phyloP scores from a whole-genome alignment of 2,329 filamentous ascomycete species.

The Stagonosporopsis cucurbitacearum region DNA sequence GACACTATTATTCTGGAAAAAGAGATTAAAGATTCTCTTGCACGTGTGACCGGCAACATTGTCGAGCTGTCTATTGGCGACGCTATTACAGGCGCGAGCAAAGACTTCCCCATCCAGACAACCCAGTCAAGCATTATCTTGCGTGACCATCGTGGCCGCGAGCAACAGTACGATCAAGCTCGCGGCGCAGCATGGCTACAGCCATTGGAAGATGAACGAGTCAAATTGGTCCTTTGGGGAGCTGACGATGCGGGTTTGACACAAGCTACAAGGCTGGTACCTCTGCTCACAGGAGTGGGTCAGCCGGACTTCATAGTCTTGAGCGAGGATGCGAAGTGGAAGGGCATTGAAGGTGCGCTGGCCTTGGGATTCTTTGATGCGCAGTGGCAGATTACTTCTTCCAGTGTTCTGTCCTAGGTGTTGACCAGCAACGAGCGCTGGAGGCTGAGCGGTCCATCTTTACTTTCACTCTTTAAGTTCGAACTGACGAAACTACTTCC shows the following conservation, averaged over 20 bases:
- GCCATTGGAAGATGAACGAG: conserved; percentile 54
- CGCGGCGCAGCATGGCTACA: conserved; percentile 61
- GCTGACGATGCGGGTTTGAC: conserved; percentile 54
- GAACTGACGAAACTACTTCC: not conserved
- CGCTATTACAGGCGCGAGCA: conserved; percentile 26
- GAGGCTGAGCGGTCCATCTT: not conserved
- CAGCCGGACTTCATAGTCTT: conserved; percentile 65
- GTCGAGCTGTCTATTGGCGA: conserved; percentile 50
- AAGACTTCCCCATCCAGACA: conserved; percentile 43
- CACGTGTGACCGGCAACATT: conserved; percentile 51
- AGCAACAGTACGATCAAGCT: conserved; percentile 35
- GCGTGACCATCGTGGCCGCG: conserved; percentile 27
- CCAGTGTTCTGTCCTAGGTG: conserved; percentile 48
- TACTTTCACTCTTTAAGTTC: conserved; percentile 5
- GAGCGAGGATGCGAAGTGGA: conserved; percentile 55
- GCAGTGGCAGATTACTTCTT: conserved; percentile 58
- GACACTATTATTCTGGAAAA: conserved; percentile 53
- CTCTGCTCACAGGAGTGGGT: conserved; percentile 62
- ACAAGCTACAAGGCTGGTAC: conserved; percentile 60
- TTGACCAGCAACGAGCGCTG: not conserved
- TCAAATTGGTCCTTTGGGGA: conserved; percentile 66
- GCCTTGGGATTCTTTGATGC: conserved; percentile 64
- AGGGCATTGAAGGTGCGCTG: conserved; percentile 59
- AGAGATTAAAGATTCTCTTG: not conserved
- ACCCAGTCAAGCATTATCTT: conserved; percentile 27